Base-by-base conservation (phyloP, 139 green algal genomes). In the Chlorella sp. region DNA sequence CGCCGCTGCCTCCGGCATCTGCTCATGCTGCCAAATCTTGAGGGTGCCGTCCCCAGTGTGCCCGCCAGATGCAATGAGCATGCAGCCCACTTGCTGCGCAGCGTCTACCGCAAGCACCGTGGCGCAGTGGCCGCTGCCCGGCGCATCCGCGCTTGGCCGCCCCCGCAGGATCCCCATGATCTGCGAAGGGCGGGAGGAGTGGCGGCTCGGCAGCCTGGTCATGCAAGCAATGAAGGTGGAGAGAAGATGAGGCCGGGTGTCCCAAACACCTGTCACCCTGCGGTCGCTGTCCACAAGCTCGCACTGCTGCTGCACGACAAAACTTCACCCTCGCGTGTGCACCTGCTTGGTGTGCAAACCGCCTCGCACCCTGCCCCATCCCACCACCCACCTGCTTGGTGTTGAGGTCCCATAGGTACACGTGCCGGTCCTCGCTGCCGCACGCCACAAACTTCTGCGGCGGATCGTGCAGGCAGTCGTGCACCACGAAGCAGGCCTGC, bases 371-470 rank as follows among this genome's bases (percentile, higher is more conserved):
- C 9, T 9, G 9, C 44, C 44, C 44, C 44, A 6, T 9, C 9
- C 44, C 44, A 51, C 9, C 44, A 51, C 74, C 32, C 74, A 82
- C 76, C 76, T 72, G 6, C 38, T 62, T 82, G 11, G 64, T 92
- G 72, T 96, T 94, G 20, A 99, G 84, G 65, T 95, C 91, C 91
- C 95, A 99, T n/a, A 96, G 47, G 75, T 88, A 93, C 23, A 98
- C 83, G 72, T 74, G 74, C 41, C 91, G 57, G 88, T 99, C 96
- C 73, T 99, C 96, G 15, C 91, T 96, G 15, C 96, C 96, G 28
- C 84, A 92, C 2, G 97, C 87, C 4, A 99, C 88, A 84, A 90
- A 96, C 28, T 36, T 28, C 55, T 82, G 73, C 57, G 87, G 88
- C 62, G 74, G 73, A 11, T 79, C 80, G 26, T 78, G 51, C 51